phyloP scores from a whole-genome alignment of 331 rosid genomes.

The Arachis monticola region DNA sequence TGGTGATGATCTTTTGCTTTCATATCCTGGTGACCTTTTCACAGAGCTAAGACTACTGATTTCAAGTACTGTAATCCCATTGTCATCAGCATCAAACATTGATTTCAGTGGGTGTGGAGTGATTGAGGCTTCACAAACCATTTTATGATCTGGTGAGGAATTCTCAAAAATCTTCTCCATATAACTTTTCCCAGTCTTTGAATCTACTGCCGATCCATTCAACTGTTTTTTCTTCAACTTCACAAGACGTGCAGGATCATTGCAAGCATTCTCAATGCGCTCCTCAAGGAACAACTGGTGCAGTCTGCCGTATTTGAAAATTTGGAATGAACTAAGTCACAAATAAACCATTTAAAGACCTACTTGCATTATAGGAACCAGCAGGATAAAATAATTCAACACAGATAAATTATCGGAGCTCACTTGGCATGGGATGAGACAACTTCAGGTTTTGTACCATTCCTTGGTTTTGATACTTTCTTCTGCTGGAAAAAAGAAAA shows the following conservation, averaged over 20 bases:
- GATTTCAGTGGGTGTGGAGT: constrained; percentile 47
- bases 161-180: constrained; percentile 75
- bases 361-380: constrained; percentile 32
- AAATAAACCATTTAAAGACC: constrained; percentile 38
- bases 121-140: constrained; percentile 61
- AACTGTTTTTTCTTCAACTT: constrained; percentile 80
- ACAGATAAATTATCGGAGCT: constrained; percentile 48
- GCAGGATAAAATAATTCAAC: constrained; percentile 35
- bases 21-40: constrained; percentile 55
- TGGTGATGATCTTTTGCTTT: constrained; percentile 58
- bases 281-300: constrained; percentile 91
- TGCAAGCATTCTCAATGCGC: constrained; percentile 70
- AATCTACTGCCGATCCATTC: constrained; percentile 63
- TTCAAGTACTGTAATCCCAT: constrained; percentile 78
- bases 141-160: constrained; percentile 63
- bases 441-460: constrained; percentile 68
- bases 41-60: constrained; percentile 61
- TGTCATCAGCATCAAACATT: constrained; percentile 53
- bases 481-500: constrained; percentile 56
- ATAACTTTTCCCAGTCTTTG: constrained; percentile 71
- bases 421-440: constrained; percentile 81
- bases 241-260: constrained; percentile 77
- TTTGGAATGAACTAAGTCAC: constrained; percentile 38
- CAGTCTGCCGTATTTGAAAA: constrained; percentile 61
- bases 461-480: constrained; percentile 68